Base-by-base conservation (phyloP, 495 filamentous ascomycete species). In the Usnea hakonensis region DNA sequence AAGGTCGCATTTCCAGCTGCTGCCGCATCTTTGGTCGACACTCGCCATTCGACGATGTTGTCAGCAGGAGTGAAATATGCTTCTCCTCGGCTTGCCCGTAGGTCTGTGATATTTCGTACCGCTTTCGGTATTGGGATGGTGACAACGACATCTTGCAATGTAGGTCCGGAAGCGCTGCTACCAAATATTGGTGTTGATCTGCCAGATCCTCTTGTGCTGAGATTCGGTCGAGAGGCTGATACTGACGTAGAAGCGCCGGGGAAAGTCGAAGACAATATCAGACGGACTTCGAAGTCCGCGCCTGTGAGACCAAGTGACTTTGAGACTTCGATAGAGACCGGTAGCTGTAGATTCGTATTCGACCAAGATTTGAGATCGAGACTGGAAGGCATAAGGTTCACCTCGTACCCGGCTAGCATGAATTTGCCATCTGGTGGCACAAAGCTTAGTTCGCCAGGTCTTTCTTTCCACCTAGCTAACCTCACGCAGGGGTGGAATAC, bases 401-500 rank as follows among this genome's bases (percentile, higher is more conserved):
- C 91, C 72, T 96, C 94, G 68, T 98, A 98, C 5, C 92, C 91
- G 32, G 90, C 91, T 11, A 98, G 80, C 16, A 94, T 89, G 70
- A 97, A 98, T n/a, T 89, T 82, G 23, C 94, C 94, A 71, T 99
- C 94, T 2, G 94, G 94, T 13, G 94, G 94, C 23, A 99, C 83
- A 70, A 97, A 99, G 71, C 89, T 93, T 21, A 99, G 79, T 65
- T 95, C 88, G 2, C 94, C 94, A 0, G 94, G 91, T 41, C 81
- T 82, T 61, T 95, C 90, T 60, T 85, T 82, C 94, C 94, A 99
- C 41, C 84, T 77, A 23, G 85, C 86, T 23, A 97, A 75, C 21
- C 95, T 80, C 11, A 99, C 94, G 71, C 91, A 97, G 1, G 94
- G 94, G 69, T 99, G 94, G 70, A 99, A 99, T 0, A 96, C 91